Evolutionary conservation across 495 filamentous ascomycete genomes (phyloP), one percentile per base, ranked within the genome.

Genomic region (Aspergillus conjunctus): DNA sequence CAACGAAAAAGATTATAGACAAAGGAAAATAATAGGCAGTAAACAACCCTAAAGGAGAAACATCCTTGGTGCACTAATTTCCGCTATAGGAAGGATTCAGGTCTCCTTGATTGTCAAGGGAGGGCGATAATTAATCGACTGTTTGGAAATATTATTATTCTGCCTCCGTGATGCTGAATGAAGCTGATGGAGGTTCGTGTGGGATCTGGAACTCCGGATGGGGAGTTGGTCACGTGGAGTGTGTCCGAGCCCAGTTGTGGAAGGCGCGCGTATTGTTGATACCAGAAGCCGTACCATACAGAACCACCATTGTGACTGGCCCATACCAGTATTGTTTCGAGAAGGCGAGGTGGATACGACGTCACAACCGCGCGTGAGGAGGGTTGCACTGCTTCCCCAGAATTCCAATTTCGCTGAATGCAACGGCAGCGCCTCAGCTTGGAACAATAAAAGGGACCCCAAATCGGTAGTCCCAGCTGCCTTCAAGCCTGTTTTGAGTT

Each of bases 371-470:
- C n/a, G 20, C 17, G 17, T 15, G 33, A 15, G 7, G 31, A 57
- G 44, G 44, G 55, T 57, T 50, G 55, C 55, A 57, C 43, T 56
- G 46, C 44, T 62, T 54, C 54, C 55, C 49, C 32, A 58, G 59
- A 62, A 66, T 66, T 48, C 64, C 66, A 58, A 68, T 52, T 63
- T 67, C 64, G 60, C 71, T 68, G 70, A 65, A 76, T 76, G 73
- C 73, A 75, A 76, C 73, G 64, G 53, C 63, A 61, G 34, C 54
- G 53, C 18, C 50, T 64, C 33, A 54, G 51, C 32, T 55, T 41
- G 31, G n/a, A 51, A 32, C 17, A 32, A 53, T 26, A 26, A 26
- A n/a, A 26, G 26, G 26, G 26, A 26, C 26, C 44, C 17, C 17
- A 11, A 48, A 48, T 48, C 44, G 20, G 44, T 21, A 18, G 5